These are phyloP conservation scores for Conoideocrella luteorostrata DNA, from an alignment of 2,329 filamentous ascomycete species.

Conservation along the genomic window DNA sequence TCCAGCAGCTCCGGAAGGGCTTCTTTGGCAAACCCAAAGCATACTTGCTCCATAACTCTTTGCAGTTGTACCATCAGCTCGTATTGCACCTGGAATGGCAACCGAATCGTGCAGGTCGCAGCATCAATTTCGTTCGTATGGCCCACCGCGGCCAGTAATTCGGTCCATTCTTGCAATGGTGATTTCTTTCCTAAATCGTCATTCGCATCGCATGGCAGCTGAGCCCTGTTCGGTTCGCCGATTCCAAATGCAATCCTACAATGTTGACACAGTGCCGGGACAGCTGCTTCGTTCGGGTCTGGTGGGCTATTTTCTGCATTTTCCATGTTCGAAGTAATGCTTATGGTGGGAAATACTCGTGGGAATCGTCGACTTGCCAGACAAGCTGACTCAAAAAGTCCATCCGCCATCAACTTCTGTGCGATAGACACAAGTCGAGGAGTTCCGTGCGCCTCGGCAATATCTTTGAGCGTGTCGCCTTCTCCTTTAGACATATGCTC, in stretches of 20 bases:
- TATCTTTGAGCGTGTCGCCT: background rate
- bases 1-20: background rate
- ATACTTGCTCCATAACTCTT: background rate
- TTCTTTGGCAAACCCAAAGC: background rate
- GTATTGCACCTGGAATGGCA: background rate
- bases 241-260: background rate
- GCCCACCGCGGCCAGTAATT: background rate
- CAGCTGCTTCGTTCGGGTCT: background rate
- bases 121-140: background rate
- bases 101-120: background rate
- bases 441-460: background rate
- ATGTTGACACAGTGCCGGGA: background rate
- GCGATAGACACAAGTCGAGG: background rate
- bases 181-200: background rate
- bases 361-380: background rate
- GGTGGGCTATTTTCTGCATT: background rate
- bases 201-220: background rate
- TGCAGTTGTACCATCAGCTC: background rate
- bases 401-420: background rate
- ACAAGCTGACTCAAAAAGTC: background rate
- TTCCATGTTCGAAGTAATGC: background rate
- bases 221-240: background rate
- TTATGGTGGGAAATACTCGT: background rate
- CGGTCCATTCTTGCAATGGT: background rate
- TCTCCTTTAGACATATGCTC: background rate